These are phyloP conservation scores for Camptophora hylomeconis DNA, from an alignment of 2,329 filamentous ascomycete genomes.

Conservation along the genomic window DNA sequence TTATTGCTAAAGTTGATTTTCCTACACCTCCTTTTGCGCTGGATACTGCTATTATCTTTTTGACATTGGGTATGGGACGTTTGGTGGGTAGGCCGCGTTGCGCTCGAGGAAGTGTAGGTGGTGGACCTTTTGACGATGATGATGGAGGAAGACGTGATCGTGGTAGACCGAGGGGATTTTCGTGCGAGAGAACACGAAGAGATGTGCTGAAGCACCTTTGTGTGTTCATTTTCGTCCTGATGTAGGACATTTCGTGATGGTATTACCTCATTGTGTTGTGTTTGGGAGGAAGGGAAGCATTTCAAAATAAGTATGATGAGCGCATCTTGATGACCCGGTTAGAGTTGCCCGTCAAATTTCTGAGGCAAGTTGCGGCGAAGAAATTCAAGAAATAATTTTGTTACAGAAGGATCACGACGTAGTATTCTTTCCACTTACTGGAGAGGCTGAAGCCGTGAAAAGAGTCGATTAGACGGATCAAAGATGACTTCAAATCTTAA, in stretches of 20 bases:
- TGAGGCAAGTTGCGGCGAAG: conserved; percentile 13
- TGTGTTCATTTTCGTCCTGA: too few relatives aligned
- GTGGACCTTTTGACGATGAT: conserved; percentile 23
- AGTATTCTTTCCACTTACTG: conserved; percentile 2
- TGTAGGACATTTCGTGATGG: too few relatives aligned
- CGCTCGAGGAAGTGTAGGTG: conserved; percentile 56
- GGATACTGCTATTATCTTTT: conserved; percentile 89
- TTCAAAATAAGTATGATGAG: too few relatives aligned
- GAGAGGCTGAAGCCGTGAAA: background rate
- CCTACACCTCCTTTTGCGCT: conserved; percentile 97
- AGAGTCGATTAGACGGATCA: background rate
- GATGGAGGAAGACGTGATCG: conserved; percentile 36
- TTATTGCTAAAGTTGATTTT: conserved; percentile 84
- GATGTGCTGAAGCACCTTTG: conserved; percentile 18
- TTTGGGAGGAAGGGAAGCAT: too few relatives aligned
- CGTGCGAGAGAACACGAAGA: conserved; percentile 41
- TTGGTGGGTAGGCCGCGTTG: conserved; percentile 71
- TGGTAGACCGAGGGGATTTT: conserved; percentile 81
- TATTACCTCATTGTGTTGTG: too few relatives aligned
- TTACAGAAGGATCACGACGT: background rate
- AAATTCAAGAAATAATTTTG: conserved; percentile 8
- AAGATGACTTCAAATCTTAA: background rate
- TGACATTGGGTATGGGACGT: conserved; percentile 68
- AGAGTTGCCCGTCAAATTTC: conserved; percentile 5
- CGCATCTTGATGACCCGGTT: conserved; percentile 2